Conservation (phyloP, 73 alveolate genomes). For the Tetrahymena elliotti region DNA sequence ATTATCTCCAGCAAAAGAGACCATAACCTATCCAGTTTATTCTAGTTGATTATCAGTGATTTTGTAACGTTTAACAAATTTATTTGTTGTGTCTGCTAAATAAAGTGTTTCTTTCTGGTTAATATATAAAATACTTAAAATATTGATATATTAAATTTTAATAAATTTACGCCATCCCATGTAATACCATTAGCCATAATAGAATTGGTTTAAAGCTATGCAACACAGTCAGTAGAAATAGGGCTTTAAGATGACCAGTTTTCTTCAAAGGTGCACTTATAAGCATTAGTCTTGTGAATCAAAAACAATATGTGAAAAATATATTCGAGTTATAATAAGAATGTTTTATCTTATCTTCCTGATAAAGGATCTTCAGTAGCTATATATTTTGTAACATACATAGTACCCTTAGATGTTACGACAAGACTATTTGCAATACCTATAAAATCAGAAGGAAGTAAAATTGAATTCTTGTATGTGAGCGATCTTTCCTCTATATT, state of each 20-base stretch:
- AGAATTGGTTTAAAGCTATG: neutral
- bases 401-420: neutral
- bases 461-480: neutral
- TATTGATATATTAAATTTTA: no score
- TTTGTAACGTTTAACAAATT: neutral
- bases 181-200: neutral
- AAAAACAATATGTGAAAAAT: neutral
- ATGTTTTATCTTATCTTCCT: neutral
- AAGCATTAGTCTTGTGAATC: neutral
- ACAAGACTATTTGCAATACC: neutral
- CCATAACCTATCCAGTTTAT: neutral
- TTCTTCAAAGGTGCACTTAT: neutral
- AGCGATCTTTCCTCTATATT: neutral
- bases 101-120: neutral
- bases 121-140: neutral
- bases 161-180: neutral
- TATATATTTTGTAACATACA: neutral
- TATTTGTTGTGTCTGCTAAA: neutral
- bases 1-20: neutral
- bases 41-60: neutral
- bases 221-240: neutral
- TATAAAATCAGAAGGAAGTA: neutral
- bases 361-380: neutral
- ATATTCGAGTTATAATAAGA: neutral
- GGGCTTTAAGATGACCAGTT: neutral